Percentiles rank a stretch among this genome's conserved stretches.
These are phyloP conservation scores for Carex scoparia DNA, from an alignment of 176 grass and related monocot species.

Conservation along the genomic window DNA sequence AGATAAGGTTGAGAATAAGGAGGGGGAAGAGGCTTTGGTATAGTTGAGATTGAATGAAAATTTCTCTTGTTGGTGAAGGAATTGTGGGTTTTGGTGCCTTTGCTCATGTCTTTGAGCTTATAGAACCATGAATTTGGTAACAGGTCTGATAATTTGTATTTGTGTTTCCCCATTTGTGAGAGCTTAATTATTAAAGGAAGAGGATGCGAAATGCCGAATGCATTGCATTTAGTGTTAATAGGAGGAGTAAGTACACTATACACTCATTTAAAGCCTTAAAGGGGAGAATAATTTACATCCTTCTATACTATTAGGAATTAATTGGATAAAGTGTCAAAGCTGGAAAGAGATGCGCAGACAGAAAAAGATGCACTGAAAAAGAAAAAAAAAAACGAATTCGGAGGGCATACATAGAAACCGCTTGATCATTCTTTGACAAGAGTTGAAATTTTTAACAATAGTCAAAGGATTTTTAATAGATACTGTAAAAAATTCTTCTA, in stretches of 20 bases:
- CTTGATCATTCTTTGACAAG: too few species aligned
- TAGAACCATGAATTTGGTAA: slow-evolving; percentile 71
- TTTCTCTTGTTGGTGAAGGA: background rate
- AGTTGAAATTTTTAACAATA: too few species aligned
- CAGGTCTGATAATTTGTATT: slow-evolving; percentile 19
- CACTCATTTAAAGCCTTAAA: background rate
- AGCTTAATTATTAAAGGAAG: slow-evolving; percentile 20
- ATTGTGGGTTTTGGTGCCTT: background rate
- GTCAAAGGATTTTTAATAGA: background rate
- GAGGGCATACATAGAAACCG: too few species aligned
- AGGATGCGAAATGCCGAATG: background rate
- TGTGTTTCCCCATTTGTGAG: slow-evolving; percentile 24
- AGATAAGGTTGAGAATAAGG: slow-evolving; percentile 20
- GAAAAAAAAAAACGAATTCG: background rate
- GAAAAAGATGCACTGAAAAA: background rate
- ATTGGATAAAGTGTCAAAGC: slow-evolving; percentile 5
- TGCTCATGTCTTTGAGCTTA: slow-evolving; percentile 55
- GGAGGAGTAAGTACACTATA: background rate
- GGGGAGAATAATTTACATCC: background rate
- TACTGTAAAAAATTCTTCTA: background rate
- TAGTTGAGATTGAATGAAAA: background rate
- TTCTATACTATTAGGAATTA: background rate
- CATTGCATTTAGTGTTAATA: background rate
- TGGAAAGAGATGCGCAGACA: slow-evolving; percentile 11
- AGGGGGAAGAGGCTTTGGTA: background rate